Conservation (phyloP, 2,329 filamentous ascomycete genomes). For the Stemphylium vesicarium region DNA sequence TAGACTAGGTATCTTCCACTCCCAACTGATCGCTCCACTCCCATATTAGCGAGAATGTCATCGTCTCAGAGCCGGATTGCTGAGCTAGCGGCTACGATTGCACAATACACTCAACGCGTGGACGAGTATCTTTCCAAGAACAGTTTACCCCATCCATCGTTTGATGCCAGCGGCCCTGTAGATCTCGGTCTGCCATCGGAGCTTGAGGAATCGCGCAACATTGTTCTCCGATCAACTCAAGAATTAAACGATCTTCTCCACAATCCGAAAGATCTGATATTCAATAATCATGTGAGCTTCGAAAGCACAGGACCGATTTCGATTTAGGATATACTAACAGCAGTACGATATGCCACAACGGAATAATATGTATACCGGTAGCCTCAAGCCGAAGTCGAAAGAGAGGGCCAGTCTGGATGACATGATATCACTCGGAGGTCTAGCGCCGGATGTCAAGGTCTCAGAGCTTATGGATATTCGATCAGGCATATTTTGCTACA, state of each 20-base stretch:
- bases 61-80: conserved; percentile 9
- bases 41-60: neutral
- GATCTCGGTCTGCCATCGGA: conserved; percentile 6
- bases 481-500: too few relatives aligned
- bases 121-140: conserved; percentile 8
- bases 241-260: conserved; percentile 16
- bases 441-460: too few relatives aligned
- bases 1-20: too few relatives aligned
- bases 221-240: conserved; percentile 13
- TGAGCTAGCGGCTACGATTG: conserved; percentile 6
- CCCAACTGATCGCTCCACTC: too few relatives aligned
- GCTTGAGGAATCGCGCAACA: conserved; percentile 9
- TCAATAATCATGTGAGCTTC: conserved; percentile 7
- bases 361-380: too few relatives aligned
- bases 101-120: conserved; percentile 10
- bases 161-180: conserved; percentile 6
- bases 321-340: too few relatives aligned
- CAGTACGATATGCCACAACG: too few relatives aligned
- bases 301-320: too few relatives aligned
- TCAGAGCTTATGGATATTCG: too few relatives aligned
- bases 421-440: too few relatives aligned
- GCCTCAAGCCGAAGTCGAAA: too few relatives aligned
- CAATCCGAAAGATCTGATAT: conserved; percentile 6
- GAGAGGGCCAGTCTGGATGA: too few relatives aligned
- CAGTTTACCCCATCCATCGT: conserved; percentile 10